These are phyloP conservation scores for Kodamaea suecica DNA, from an alignment of 1,139 yeast genomes.

Conservation along the genomic window DNA sequence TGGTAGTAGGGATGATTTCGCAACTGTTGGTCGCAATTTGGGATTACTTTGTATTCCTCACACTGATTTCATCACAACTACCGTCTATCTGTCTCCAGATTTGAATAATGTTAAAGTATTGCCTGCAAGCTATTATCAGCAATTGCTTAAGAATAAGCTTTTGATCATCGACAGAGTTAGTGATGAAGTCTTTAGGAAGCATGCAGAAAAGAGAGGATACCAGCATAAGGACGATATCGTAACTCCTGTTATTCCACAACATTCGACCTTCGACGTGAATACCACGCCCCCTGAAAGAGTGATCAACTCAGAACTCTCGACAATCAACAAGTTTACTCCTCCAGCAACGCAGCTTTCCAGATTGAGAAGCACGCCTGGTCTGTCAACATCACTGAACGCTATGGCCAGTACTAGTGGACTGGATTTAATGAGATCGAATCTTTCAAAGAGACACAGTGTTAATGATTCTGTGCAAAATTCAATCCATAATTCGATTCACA, in stretches of 20 bases:
- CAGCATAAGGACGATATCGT: conserved; percentile 23
- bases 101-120: conserved; percentile 57
- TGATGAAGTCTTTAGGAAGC: conserved; percentile 43
- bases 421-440: conserved; percentile 30
- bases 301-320: conserved; percentile 1
- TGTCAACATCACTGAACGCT: conserved; percentile 7
- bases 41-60: conserved; percentile 56
- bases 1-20: conserved; percentile 18
- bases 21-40: conserved; percentile 36
- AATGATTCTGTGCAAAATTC: conserved; percentile 22
- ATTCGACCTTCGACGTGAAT: conserved; percentile 10
- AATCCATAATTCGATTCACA: conserved; percentile 30
- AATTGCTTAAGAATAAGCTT: conserved; percentile 45
- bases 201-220: conserved; percentile 52
- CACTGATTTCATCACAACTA: conserved; percentile 56
- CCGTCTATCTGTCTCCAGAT: conserved; percentile 54
- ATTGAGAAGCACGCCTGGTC: conserved; percentile 16
- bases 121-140: conserved; percentile 62
- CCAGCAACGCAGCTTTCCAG: conserved; percentile 13
- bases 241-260: conserved; percentile 16
- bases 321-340: conserved; percentile 14
- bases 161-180: conserved; percentile 44
- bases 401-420: conserved; percentile 19
- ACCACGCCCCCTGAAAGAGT: conserved; percentile 10
- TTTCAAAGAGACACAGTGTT: conserved; percentile 18